These are phyloP conservation scores for Karstenula rhodostoma DNA, from an alignment of 2,329 filamentous ascomycete genomes.

Conservation along the genomic window DNA sequence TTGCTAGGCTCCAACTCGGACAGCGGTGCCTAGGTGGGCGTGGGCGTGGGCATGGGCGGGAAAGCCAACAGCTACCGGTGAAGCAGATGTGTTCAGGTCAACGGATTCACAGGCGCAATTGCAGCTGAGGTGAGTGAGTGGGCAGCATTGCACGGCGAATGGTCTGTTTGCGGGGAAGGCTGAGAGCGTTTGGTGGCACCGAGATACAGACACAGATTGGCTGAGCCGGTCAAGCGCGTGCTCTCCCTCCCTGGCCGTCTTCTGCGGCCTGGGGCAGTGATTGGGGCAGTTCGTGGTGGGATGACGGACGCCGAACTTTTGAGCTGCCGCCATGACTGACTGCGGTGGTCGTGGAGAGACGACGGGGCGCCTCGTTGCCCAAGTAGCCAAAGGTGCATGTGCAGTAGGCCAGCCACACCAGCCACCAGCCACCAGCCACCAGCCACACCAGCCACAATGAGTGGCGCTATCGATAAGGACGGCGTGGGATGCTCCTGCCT, in stretches of 20 bases:
- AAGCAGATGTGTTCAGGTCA: neutral
- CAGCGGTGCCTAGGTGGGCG: neutral
- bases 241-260: neutral
- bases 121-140: neutral
- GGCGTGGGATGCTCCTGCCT: neutral
- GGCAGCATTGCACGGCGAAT: neutral
- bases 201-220: slow-evolving; percentile 2
- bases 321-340: neutral
- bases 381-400: too few relatives aligned
- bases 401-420: too few relatives aligned
- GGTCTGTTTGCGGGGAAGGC: slow-evolving; percentile 6
- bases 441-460: too few relatives aligned
- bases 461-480: neutral
- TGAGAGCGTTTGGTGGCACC: neutral
- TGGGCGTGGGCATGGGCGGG: neutral
- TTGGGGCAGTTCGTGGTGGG: neutral
- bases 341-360: neutral
- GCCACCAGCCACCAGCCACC: too few relatives aligned
- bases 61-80: neutral
- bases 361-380: neutral
- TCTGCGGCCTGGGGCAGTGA: neutral
- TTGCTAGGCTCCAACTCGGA: slow-evolving; percentile 3
- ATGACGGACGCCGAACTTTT: neutral
- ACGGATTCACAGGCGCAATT: neutral
- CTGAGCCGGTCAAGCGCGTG: neutral